A percentile compares a stretch with the other conserved stretches of the same genome.
Evolutionary conservation across 305 asterid species (phyloP).

Genomic region (Lippia alba): DNA sequence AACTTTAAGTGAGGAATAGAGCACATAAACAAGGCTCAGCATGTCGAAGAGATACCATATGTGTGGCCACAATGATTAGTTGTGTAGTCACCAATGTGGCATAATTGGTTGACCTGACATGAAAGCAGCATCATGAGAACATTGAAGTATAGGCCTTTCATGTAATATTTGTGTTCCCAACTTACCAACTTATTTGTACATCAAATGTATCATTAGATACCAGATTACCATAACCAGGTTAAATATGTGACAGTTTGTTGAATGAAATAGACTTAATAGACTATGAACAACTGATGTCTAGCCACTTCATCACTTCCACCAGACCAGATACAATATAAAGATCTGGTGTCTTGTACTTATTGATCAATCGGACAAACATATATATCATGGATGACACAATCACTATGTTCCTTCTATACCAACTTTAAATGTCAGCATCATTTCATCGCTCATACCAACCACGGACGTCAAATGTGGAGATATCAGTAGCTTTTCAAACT

Average conservation of each 20-base stretch:
- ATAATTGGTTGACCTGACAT: constrained; percentile 84
- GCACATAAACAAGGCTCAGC: constrained; percentile 11
- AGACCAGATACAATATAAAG: too few species aligned
- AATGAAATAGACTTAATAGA: too few species aligned
- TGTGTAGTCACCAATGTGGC: constrained; percentile 82
- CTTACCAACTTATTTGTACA: background rate
- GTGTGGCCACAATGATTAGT: constrained; percentile 79
- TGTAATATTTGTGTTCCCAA: background rate
- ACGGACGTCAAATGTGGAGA: background rate
- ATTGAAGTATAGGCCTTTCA: constrained; percentile 20
- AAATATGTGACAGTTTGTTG: background rate
- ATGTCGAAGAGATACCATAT: constrained; percentile 62
- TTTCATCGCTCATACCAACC: background rate
- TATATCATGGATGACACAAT: background rate
- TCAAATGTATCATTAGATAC: background rate
- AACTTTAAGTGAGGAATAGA: background rate
- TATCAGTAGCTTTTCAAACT: constrained; percentile 8
- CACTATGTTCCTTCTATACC: background rate
- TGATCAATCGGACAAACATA: background rate
- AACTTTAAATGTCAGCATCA: background rate
- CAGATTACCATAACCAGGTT: background rate
- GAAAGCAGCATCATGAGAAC: constrained; percentile 30
- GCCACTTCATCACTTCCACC: too few species aligned
- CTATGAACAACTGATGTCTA: background rate
- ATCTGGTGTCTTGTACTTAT: background rate